phyloP scores from a whole-genome alignment of 2,329 filamentous ascomycete genomes.

The Sclerotinia subarctica region DNA sequence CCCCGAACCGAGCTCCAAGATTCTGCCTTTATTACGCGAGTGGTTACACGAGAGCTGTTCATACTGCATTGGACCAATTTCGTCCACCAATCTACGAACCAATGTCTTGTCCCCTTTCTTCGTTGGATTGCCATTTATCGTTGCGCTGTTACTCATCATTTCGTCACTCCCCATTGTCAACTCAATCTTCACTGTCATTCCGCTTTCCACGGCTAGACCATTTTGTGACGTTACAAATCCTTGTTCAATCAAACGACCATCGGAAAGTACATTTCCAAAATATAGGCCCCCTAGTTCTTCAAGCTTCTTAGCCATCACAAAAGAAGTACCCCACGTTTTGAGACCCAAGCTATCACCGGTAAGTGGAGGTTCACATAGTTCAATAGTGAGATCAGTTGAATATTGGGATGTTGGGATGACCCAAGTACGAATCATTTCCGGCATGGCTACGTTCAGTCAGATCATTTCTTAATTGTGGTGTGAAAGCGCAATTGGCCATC shows the following conservation, averaged over 20 bases:
- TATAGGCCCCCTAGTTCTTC: constrained; percentile 40
- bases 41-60: neutral
- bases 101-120: neutral
- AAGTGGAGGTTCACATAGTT: constrained; percentile 80
- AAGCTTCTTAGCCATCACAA: constrained; percentile 75
- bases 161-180: constrained; percentile 3
- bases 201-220: neutral
- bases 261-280: constrained; percentile 40
- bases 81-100: neutral
- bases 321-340: constrained; percentile 95
- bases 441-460: constrained; percentile 49
- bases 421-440: constrained; percentile 59
- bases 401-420: constrained; percentile 47
- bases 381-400: constrained; percentile 54
- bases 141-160: neutral
- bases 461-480: neutral
- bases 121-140: neutral
- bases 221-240: neutral
- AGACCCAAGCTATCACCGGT: constrained; percentile 85
- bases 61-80: neutral
- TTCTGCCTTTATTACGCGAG: constrained; percentile 23
- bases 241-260: constrained; percentile 9
- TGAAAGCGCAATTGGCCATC: neutral
- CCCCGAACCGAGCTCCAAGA: constrained; percentile 82
- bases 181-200: neutral